phyloP scores from a whole-genome alignment of 2,329 filamentous ascomycete genomes.

The Cryphonectria naterciae region DNA sequence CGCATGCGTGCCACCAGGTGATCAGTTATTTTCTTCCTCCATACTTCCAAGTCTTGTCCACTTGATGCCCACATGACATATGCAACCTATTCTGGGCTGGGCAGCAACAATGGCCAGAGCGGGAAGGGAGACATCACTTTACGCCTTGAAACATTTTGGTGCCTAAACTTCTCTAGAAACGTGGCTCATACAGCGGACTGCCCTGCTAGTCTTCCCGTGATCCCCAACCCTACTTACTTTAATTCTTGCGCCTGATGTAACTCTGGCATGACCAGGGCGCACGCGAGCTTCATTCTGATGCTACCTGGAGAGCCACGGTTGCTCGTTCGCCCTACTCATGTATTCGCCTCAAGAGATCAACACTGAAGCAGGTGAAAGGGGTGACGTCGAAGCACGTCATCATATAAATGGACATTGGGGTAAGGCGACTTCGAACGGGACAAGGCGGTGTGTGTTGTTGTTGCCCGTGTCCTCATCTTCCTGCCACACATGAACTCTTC shows the following conservation, averaged over 20 bases:
- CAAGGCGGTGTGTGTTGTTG: not conserved
- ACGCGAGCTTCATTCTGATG: too few species aligned
- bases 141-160: conserved; percentile 2
- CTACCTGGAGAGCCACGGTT: not conserved
- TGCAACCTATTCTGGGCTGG: not conserved
- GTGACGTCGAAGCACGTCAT: not conserved
- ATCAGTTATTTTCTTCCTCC: not conserved
- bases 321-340: not conserved
- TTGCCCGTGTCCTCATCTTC: not conserved
- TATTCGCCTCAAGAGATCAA: not conserved
- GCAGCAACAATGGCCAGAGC: conserved; percentile 1
- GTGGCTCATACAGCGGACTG: conserved; percentile 3
- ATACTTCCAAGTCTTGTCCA: not conserved
- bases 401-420: not conserved
- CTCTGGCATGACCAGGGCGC: not conserved
- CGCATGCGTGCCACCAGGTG: not conserved
- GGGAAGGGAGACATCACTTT: not conserved
- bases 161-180: not conserved
- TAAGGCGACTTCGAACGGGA: not conserved
- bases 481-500: not conserved
- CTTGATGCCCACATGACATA: not conserved
- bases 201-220: conserved; percentile 4
- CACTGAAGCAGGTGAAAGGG: not conserved
- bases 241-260: not conserved
- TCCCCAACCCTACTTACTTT: not conserved